Conservation (phyloP, 768 basidiomycete species). For the Trametes elegans region DNA sequence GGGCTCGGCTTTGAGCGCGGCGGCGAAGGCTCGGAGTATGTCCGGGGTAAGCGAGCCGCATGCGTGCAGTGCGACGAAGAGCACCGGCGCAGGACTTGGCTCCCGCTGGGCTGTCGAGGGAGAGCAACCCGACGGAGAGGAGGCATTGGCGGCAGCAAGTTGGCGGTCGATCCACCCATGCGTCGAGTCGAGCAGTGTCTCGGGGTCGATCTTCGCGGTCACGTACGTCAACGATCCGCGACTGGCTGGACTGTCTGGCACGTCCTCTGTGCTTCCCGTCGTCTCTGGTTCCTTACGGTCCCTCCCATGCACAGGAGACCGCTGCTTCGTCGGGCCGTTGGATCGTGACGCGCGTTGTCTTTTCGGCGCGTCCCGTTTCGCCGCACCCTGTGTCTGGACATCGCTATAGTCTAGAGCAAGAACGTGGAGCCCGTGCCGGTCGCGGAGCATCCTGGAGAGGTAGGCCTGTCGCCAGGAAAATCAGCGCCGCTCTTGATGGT, state of each 20-base stretch:
- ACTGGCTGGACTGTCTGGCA: background rate
- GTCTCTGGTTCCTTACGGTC: background rate
- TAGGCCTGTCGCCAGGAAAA: constrained; percentile 46
- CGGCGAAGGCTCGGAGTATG: constrained; percentile 50
- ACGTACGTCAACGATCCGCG: constrained; percentile 45
- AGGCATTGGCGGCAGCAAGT: background rate
- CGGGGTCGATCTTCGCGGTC: constrained; percentile 52
- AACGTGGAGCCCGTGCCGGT: constrained; percentile 39
- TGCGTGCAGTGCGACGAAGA: constrained; percentile 70
- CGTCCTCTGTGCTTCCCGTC: background rate
- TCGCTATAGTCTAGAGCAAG: constrained; percentile 67
- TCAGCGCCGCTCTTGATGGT: background rate
- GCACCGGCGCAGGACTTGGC: constrained; percentile 38
- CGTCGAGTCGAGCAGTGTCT: constrained; percentile 44
- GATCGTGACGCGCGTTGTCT: constrained; percentile 9
- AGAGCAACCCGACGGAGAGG: background rate
- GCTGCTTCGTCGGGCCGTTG: background rate
- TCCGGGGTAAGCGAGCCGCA: constrained; percentile 74
- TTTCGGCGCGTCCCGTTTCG: constrained; percentile 31
- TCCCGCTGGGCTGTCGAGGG: background rate
- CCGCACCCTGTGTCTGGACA: constrained; percentile 58
- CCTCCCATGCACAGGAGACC: constrained; percentile 11
- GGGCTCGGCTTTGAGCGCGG: constrained; percentile 5
- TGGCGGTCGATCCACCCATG: constrained; percentile 44
- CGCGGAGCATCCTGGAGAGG: constrained; percentile 49